Conservation (phyloP, 805 yeast genomes). For the Candida sithepensis region DNA sequence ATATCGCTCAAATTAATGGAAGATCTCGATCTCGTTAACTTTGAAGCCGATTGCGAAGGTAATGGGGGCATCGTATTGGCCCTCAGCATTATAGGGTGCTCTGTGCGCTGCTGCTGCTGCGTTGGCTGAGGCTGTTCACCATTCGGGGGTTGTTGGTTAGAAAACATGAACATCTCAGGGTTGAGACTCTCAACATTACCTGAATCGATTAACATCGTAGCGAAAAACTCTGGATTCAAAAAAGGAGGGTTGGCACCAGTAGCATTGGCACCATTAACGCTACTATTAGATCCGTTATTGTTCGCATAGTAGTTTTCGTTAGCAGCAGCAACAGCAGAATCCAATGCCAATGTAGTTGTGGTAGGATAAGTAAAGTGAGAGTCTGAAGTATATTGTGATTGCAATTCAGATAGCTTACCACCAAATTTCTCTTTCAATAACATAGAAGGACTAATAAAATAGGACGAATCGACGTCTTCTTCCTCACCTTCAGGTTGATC, state of each 20-base stretch:
- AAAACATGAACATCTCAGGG: constrained; percentile 6
- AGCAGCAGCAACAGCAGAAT: too few species aligned
- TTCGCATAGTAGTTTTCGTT: background rate
- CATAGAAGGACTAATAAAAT: constrained; percentile 27
- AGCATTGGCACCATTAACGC: background rate
- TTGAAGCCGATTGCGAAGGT: constrained; percentile 10
- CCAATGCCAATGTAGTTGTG: background rate
- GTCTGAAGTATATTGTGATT: background rate
- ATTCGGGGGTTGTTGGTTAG: constrained; percentile 15
- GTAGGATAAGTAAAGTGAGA: background rate
- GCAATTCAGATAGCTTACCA: constrained; percentile 24
- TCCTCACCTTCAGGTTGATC: constrained; percentile 2
- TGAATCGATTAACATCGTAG: constrained; percentile 15
- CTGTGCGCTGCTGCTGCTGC: constrained; percentile 7
- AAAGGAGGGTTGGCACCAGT: constrained; percentile 17
- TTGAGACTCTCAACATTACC: constrained; percentile 20
- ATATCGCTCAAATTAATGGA: constrained; percentile 53
- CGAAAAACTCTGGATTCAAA: constrained; percentile 16
- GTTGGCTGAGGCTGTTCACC: constrained; percentile 18
- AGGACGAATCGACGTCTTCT: constrained; percentile 4
- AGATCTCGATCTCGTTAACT: constrained; percentile 42
- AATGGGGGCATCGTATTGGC: constrained; percentile 15
- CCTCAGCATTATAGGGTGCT: constrained; percentile 1
- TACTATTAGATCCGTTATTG: background rate
- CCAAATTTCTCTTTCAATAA: constrained; percentile 29